Conservation (phyloP, 2,329 filamentous ascomycete genomes). For the Fusarium guadeloupense region DNA sequence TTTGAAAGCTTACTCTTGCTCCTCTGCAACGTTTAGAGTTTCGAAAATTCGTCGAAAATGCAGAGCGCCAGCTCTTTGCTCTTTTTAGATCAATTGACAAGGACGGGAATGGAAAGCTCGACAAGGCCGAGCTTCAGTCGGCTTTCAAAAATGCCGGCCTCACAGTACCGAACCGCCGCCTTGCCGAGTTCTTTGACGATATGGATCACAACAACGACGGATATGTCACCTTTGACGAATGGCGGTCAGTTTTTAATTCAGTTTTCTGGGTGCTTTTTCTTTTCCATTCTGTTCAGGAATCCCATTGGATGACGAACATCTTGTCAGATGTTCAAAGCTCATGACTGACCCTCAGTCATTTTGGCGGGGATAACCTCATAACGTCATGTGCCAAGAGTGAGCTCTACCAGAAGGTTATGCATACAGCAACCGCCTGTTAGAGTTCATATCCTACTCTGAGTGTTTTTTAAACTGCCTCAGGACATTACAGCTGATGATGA, state of each 20-base stretch:
- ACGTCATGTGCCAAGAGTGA: slow-evolving; percentile 45
- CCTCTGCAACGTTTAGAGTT: slow-evolving; percentile 71
- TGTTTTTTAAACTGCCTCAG: slow-evolving; percentile 5
- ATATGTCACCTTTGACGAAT: slow-evolving; percentile 90
- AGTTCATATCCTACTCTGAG: background rate
- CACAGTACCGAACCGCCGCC: slow-evolving; percentile 76
- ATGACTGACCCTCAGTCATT: slow-evolving; percentile 44
- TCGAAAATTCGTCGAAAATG: slow-evolving; percentile 83
- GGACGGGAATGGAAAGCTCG: slow-evolving; percentile 85
- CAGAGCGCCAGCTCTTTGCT: slow-evolving; percentile 81
- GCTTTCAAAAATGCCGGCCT: slow-evolving; percentile 85
- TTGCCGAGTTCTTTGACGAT: slow-evolving; percentile 87
- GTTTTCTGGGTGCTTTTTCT: slow-evolving; percentile 13
- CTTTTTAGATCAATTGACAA: slow-evolving; percentile 90
- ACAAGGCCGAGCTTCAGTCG: slow-evolving; percentile 81
- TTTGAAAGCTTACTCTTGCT: slow-evolving; percentile 33
- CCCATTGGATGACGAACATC: slow-evolving; percentile 19
- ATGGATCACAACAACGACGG: slow-evolving; percentile 92
- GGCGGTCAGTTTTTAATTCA: slow-evolving; percentile 76
- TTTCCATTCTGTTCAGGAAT: background rate
- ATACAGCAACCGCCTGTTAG: slow-evolving; percentile 10
- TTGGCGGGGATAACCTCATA: slow-evolving; percentile 37
- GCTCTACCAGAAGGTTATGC: slow-evolving; percentile 15
- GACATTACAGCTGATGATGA: slow-evolving; percentile 37
- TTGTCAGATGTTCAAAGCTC: slow-evolving; percentile 34